Conservation (phyloP, 345 rosid species). For the Salix dunnii region DNA sequence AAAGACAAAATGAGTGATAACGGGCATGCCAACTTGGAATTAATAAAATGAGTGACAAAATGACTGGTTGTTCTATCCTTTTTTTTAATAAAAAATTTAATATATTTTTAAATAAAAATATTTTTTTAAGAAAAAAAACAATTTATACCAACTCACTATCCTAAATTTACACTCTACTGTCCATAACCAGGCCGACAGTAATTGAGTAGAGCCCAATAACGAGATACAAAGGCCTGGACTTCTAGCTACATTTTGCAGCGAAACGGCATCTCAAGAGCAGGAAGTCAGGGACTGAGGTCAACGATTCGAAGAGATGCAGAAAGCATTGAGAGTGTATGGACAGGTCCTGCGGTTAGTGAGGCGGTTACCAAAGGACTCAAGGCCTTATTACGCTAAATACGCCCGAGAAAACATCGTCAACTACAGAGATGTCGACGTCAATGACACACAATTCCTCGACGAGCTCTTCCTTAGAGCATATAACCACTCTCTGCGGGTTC, state of each 20-base stretch:
- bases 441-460: conserved; percentile 50
- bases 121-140: too few relatives aligned
- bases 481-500: conserved; percentile 91
- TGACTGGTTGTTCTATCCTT: conserved; percentile 31
- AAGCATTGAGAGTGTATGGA: conserved; percentile 67
- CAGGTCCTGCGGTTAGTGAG: conserved; percentile 73
- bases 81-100: too few relatives aligned
- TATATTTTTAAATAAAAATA: too few relatives aligned
- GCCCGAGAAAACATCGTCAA: conserved; percentile 87
- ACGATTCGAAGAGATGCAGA: conserved; percentile 44
- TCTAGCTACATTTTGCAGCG: neutral
- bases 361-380: conserved; percentile 66
- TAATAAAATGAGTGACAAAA: too few relatives aligned
- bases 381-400: conserved; percentile 89
- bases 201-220: neutral
- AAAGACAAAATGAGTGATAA: conserved; percentile 44
- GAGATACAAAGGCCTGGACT: neutral
- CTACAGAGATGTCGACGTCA: conserved; percentile 63
- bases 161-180: too few relatives aligned
- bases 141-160: too few relatives aligned
- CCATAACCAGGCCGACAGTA: neutral
- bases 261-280: neutral
- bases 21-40: conserved; percentile 37
- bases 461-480: conserved; percentile 85
- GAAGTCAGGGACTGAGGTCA: neutral